Percentiles rank a stretch among this genome's conserved stretches.
These are phyloP conservation scores for Populus trichocarpa DNA, from an alignment of 441 rosid species.

Conservation along the genomic window DNA sequence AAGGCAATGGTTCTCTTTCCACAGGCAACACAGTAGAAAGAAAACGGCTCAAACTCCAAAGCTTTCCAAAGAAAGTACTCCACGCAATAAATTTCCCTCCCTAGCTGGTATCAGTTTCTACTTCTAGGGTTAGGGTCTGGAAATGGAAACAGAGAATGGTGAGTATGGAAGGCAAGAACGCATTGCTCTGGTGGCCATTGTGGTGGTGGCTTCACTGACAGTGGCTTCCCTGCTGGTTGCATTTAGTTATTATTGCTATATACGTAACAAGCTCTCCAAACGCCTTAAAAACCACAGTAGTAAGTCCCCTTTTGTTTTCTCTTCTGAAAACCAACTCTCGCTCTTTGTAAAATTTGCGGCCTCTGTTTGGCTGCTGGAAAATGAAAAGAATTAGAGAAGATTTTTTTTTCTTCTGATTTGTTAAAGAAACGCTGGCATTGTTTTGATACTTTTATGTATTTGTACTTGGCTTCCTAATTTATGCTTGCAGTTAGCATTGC, in stretches of 20 bases:
- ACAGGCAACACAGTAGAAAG: not conserved
- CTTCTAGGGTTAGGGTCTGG: conserved; percentile 38
- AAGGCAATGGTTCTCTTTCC: not conserved
- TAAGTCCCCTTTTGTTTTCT: conserved; percentile 18
- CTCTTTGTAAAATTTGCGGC: not conserved
- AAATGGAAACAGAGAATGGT: conserved; percentile 31
- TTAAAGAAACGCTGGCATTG: not conserved
- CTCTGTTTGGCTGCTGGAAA: not conserved
- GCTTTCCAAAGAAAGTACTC: not conserved
- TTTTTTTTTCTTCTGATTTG: not conserved
- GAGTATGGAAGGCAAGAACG: conserved; percentile 56
- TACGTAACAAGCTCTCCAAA: conserved; percentile 73
- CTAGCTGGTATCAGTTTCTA: not conserved
- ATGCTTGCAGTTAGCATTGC: not conserved
- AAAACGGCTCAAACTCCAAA: conserved; percentile 20
- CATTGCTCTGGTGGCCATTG: conserved; percentile 56
- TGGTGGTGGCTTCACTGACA: conserved; percentile 71
- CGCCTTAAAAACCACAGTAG: conserved; percentile 41
- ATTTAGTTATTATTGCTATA: conserved; percentile 89
- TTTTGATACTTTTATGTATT: not conserved
- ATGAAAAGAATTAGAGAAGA: not conserved
- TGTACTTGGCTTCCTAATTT: not conserved
- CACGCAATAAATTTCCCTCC: not conserved
- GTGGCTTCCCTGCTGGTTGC: conserved; percentile 70
- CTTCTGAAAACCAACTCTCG: not conserved